Percentiles rank a stretch among this genome's conserved stretches.
Evolutionary conservation across 441 rosid species (phyloP).

Genomic region (Brassica hybrid): DNA sequence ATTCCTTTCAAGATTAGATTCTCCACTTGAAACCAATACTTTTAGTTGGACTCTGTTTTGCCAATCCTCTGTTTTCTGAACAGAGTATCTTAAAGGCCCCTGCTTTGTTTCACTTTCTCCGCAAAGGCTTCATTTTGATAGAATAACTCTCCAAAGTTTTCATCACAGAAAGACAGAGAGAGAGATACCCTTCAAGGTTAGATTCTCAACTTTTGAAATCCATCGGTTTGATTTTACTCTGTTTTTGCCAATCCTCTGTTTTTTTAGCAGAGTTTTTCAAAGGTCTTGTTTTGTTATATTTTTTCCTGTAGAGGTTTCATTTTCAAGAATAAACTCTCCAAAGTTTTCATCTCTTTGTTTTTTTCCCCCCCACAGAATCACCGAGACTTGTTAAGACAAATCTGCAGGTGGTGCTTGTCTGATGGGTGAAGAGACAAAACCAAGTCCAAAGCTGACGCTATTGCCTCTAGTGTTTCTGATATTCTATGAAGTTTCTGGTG

Average conservation of each 20-base stretch:
- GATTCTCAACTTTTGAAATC: not conserved
- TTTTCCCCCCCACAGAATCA: slow-evolving; percentile 10
- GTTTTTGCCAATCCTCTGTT: not conserved
- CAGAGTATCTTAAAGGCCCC: not conserved
- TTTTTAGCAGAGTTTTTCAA: not conserved
- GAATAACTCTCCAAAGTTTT: not conserved
- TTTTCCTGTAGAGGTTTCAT: slow-evolving; percentile 7
- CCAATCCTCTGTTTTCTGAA: not conserved
- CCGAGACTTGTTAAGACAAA: slow-evolving; percentile 3
- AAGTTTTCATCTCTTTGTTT: slow-evolving; percentile 14
- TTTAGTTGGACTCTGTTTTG: not conserved
- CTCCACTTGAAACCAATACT: not conserved
- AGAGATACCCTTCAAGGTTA: not conserved
- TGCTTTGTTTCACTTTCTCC: not conserved
- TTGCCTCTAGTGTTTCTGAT: slow-evolving; percentile 85
- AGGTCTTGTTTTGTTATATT: not conserved
- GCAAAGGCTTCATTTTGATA: slow-evolving; percentile 5
- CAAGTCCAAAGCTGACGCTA: slow-evolving; percentile 70
- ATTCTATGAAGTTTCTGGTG: slow-evolving; percentile 93
- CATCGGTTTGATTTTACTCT: not conserved
- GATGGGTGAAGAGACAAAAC: slow-evolving; percentile 77
- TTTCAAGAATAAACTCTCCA: not conserved
- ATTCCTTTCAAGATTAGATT: not conserved
- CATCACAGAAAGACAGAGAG: not conserved
- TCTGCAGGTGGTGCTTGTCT: slow-evolving; percentile 23